Evolutionary conservation across 2,329 filamentous ascomycete species (phyloP), one percentile per base, ranked within the genome.

Genomic region (Elsinoe ampelina): DNA sequence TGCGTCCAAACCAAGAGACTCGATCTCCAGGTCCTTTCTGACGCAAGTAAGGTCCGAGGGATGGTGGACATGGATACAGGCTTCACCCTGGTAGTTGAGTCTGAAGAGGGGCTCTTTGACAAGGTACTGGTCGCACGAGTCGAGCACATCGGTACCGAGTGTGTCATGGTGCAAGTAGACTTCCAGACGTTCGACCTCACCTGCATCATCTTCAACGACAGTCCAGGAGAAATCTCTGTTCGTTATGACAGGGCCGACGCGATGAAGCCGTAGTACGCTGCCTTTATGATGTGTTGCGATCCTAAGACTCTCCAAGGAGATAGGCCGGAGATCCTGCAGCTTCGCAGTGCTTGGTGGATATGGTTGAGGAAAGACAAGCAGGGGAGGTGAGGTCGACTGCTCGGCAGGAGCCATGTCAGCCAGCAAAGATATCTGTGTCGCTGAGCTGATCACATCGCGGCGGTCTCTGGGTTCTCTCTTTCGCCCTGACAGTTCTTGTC

Each of bases 31-130:
- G 3, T 57, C 54, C 15, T 22, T 38, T 3, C 13, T 17, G 10
- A 61, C 12, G 4, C 59, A 26, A 13, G 63, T 50, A 3, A 62
- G 35, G 43, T 68, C 66, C 12, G 63, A 66, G 15, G 65, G 66
- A 59, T 67, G 66, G 26, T 67, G 60, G 22, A 67, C 58, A 20
- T 62, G 57, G 20, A 67, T 58, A 3, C 62, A 64, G 15, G 64
- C 45, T 30, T 66, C 65, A 11, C 62, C 63, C 7, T 64, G 51
- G n/a, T 66, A 63, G 38, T 58, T 64, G 36, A 67, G 43, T 1
- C 64, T 67, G 47, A 65, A 67, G 50, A 63, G 67, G 7, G 66
- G 66, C 57, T 68, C 66, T 60, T 67, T 65, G 57, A 68, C 63
- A 32, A 55, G 51, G 47, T 67, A 63, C 1, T 58, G 34, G 30